A percentile compares a stretch with the other conserved stretches of the same genome.
Conservation (phyloP, 257 asterid genomes). For the Solanum commersonii region DNA sequence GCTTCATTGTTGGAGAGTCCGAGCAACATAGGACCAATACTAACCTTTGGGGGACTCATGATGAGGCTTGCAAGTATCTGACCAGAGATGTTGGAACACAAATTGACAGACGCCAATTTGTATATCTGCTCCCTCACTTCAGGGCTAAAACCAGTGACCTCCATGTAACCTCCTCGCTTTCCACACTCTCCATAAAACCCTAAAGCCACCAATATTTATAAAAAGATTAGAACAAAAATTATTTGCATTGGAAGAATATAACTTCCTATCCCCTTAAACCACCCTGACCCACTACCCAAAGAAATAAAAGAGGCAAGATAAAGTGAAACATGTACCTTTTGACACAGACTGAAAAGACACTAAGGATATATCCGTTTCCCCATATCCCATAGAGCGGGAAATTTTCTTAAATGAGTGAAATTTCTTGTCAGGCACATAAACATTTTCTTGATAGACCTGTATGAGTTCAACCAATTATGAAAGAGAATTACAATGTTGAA, state of each 20-base stretch:
- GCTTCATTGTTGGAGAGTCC: too few species aligned
- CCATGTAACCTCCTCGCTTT: slow-evolving; percentile 98
- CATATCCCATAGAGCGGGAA: slow-evolving; percentile 72
- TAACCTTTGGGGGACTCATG: slow-evolving; percentile 92
- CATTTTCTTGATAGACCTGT: slow-evolving; percentile 92
- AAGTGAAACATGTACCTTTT: slow-evolving; percentile 44
- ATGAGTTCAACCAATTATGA: neutral
- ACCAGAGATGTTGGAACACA: slow-evolving; percentile 91
- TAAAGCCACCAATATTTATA: slow-evolving; percentile 6
- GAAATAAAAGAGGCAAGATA: neutral
- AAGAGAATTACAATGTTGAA: neutral
- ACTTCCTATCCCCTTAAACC: neutral
- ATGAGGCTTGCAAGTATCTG: slow-evolving; percentile 95
- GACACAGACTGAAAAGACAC: slow-evolving; percentile 96
- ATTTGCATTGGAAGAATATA: neutral
- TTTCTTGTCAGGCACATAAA: slow-evolving; percentile 89
- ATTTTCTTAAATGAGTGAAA: slow-evolving; percentile 91
- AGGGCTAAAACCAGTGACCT: slow-evolving; percentile 86
- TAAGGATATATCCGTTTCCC: slow-evolving; percentile 67
- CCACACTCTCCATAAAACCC: slow-evolving; percentile 98
- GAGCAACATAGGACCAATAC: neutral
- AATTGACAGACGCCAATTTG: slow-evolving; percentile 90
- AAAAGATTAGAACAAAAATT: neutral
- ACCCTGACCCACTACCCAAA: neutral
- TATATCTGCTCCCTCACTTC: slow-evolving; percentile 79